phyloP scores from a whole-genome alignment of 768 basidiomycete species.

The Dioszegia crocea region DNA sequence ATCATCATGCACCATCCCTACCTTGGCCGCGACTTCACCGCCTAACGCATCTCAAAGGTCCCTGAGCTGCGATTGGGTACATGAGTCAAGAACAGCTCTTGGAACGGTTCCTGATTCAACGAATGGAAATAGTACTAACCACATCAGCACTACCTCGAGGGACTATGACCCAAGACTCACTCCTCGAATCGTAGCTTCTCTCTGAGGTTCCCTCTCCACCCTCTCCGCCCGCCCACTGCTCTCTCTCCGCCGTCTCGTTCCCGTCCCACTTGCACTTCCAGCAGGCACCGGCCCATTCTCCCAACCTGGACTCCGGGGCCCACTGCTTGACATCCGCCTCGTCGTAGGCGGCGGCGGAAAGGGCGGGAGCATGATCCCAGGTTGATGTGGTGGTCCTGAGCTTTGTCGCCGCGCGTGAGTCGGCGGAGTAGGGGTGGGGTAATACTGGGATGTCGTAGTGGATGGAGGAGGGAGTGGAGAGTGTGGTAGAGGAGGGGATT shows the following conservation, averaged over 20 bases:
- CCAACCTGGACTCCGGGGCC: slow-evolving; percentile 6
- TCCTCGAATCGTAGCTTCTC: slow-evolving; percentile 35
- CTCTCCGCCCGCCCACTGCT: slow-evolving; percentile 26
- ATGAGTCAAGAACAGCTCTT: slow-evolving; percentile 77
- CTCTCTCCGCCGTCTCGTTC: slow-evolving; percentile 11
- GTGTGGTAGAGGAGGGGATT: slow-evolving; percentile 45
- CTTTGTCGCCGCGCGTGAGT: slow-evolving; percentile 1
- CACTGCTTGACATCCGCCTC: slow-evolving; percentile 2
- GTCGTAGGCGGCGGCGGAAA: neutral
- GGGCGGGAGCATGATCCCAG: neutral
- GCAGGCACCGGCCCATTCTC: slow-evolving; percentile 9
- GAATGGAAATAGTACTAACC: slow-evolving; percentile 79
- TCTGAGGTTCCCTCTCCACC: slow-evolving; percentile 47
- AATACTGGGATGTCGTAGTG: slow-evolving; percentile 1
- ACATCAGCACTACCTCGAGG: neutral
- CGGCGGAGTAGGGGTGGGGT: neutral
- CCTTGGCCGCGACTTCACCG: no score
- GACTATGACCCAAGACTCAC: slow-evolving; percentile 16
- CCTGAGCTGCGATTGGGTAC: slow-evolving; percentile 68
- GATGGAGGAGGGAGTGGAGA: neutral
- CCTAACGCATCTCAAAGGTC: slow-evolving; percentile 78
- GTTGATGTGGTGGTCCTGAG: neutral
- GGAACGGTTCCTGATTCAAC: slow-evolving; percentile 57
- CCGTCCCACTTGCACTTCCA: slow-evolving; percentile 7
- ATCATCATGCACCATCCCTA: no score